Conservation (phyloP, 2,329 filamentous ascomycete genomes). For the Apiospora malaysiana region DNA sequence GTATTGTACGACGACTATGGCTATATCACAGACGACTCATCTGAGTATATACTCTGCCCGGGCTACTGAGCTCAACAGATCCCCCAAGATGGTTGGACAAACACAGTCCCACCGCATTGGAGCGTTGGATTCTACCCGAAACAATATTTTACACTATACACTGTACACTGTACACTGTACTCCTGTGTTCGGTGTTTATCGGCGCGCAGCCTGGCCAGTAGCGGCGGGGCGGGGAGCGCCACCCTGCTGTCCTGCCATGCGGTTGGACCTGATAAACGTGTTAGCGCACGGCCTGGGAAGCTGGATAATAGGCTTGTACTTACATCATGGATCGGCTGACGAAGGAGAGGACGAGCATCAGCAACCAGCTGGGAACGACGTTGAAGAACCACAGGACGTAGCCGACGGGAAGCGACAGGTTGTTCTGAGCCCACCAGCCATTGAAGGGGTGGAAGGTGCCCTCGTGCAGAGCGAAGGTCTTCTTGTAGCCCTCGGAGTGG, state of each 20-base stretch:
- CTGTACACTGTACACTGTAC: background rate
- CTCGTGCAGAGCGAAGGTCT: conserved; percentile 53
- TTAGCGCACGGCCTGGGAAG: conserved; percentile 11
- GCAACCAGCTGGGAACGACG: conserved; percentile 74
- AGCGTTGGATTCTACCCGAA: background rate
- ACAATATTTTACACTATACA: conserved; percentile 13
- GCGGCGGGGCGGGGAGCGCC: conserved; percentile 33
- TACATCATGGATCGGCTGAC: conserved; percentile 78
- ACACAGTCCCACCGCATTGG: background rate
- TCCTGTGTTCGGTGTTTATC: conserved; percentile 25
- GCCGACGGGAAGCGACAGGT: conserved; percentile 67
- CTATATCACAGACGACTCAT: conserved; percentile 5
- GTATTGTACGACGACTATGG: conserved; percentile 21
- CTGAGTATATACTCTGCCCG: background rate
- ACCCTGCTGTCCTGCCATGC: conserved; percentile 32
- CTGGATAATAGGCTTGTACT: conserved; percentile 44
- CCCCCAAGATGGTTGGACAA: background rate
- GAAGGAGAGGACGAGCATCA: conserved; percentile 79
- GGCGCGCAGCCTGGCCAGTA: conserved; percentile 36
- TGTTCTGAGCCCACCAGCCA: conserved; percentile 67
- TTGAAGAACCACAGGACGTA: conserved; percentile 72
- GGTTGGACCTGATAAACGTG: conserved; percentile 32
- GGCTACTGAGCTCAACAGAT: background rate
- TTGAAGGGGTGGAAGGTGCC: conserved; percentile 80
- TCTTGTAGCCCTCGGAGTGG: conserved; percentile 56